A percentile compares a stretch with the other conserved stretches of the same genome.
Conservation (phyloP, 73 alveolate genomes). For the Durusdinium trenchii region DNA sequence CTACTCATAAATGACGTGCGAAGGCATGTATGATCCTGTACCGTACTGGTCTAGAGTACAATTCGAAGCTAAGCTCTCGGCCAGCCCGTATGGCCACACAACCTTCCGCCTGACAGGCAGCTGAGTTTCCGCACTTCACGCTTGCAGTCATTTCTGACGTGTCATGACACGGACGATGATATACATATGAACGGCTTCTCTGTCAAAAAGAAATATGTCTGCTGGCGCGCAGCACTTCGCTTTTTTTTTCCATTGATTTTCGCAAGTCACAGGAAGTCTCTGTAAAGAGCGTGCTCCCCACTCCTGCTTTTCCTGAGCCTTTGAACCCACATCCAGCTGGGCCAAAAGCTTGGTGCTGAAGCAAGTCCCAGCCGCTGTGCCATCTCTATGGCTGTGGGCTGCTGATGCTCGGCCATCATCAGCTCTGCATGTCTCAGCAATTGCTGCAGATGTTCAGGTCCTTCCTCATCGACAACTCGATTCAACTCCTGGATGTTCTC, state of each 20-base stretch:
- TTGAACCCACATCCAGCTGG: slow-evolving; percentile 2
- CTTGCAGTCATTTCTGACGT: too few relatives aligned
- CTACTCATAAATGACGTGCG: too few relatives aligned
- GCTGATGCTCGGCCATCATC: slow-evolving; percentile 38
- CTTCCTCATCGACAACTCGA: slow-evolving; percentile 57
- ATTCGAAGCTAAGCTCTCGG: too few relatives aligned
- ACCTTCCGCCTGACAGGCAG: too few relatives aligned
- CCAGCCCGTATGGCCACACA: too few relatives aligned
- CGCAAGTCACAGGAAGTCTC: slow-evolving; percentile 44
- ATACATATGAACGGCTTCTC: too few relatives aligned
- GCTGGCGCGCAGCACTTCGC: neutral
- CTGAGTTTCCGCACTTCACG: too few relatives aligned
- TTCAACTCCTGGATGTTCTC: slow-evolving; percentile 48
- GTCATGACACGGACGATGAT: too few relatives aligned
- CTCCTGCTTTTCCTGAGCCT: neutral
- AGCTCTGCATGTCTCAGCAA: slow-evolving; percentile 65
- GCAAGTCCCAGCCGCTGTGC: slow-evolving; percentile 81
- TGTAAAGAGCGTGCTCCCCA: neutral
- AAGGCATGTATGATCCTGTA: too few relatives aligned
- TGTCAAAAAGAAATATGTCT: neutral
- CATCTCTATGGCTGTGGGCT: slow-evolving; percentile 28
- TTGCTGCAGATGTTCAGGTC: slow-evolving; percentile 67
- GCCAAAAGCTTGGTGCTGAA: neutral
- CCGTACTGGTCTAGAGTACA: too few relatives aligned
- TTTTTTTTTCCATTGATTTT: too few relatives aligned